phyloP scores from a whole-genome alignment of 2,329 filamentous ascomycete genomes.

The Exutisphaerella laricina region DNA sequence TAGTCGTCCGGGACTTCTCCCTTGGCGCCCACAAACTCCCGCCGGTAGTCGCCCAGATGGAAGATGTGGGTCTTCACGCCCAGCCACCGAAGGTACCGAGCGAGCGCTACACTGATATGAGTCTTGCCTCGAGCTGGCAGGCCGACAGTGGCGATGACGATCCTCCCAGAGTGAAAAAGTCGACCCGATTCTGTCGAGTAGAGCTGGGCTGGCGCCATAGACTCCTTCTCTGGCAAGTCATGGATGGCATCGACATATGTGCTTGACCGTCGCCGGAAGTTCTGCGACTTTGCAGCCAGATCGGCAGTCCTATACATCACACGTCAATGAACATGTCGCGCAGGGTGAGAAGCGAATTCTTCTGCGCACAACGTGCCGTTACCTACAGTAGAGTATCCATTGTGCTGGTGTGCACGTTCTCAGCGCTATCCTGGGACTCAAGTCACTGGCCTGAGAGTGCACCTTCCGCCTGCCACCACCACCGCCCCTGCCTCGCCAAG shows the following conservation, averaged over 20 bases:
- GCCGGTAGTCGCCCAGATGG: conserved; percentile 91
- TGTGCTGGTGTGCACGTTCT: too few relatives aligned
- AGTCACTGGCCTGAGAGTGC: too few relatives aligned
- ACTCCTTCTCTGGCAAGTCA: conserved; percentile 74
- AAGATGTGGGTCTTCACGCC: conserved; percentile 98
- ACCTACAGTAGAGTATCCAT: conserved; percentile 25
- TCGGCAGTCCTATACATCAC: conserved; percentile 59
- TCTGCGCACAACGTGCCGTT: not conserved
- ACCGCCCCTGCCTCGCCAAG: too few relatives aligned
- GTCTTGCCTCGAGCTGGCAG: conserved; percentile 94
- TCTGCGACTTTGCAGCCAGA: conserved; percentile 82
- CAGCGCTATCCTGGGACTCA: too few relatives aligned
- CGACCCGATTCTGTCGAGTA: conserved; percentile 98
- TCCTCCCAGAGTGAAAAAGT: conserved; percentile 93
- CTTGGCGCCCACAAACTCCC: conserved; percentile 78
- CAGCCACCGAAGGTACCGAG: conserved; percentile 91
- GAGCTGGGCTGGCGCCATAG: conserved; percentile 89
- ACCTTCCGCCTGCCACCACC: too few relatives aligned
- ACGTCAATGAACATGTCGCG: conserved; percentile 10
- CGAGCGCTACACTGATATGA: conserved; percentile 93
- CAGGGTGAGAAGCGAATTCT: too few relatives aligned
- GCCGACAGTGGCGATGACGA: conserved; percentile 95
- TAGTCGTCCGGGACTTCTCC: conserved; percentile 92
- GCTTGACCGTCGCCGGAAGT: conserved; percentile 86
- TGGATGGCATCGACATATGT: conserved; percentile 97